phyloP scores from a whole-genome alignment of 768 basidiomycete genomes.

The Auriscalpium vulgare region DNA sequence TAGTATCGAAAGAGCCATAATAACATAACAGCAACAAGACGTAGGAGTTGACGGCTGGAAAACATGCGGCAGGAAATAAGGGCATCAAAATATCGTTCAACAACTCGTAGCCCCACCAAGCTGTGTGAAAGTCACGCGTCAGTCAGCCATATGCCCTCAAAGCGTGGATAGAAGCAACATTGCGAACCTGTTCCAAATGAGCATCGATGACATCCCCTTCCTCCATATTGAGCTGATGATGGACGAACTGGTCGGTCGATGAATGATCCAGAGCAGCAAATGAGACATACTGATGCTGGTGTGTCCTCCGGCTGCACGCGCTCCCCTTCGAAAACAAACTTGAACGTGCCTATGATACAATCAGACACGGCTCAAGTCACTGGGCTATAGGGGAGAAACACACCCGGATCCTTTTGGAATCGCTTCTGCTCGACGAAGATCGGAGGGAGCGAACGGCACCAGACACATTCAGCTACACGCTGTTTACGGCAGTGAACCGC shows the following conservation, averaged over 20 bases:
- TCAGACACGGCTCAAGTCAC: background rate
- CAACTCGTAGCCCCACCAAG: too few relatives aligned
- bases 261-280: background rate
- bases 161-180: too few relatives aligned
- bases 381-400: background rate
- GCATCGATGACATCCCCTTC: slow-evolving; percentile 14
- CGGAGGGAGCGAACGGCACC: background rate
- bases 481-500: background rate
- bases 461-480: too few relatives aligned
- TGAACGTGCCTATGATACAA: slow-evolving; percentile 5
- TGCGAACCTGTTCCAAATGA: slow-evolving; percentile 10
- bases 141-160: too few relatives aligned
- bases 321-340: slow-evolving; percentile 13
- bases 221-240: slow-evolving; percentile 10
- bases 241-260: background rate
- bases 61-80: too few relatives aligned
- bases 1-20: too few relatives aligned
- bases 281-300: slow-evolving; percentile 4
- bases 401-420: slow-evolving; percentile 13
- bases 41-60: too few relatives aligned
- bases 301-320: slow-evolving; percentile 9
- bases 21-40: too few relatives aligned
- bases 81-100: too few relatives aligned
- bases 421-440: slow-evolving; percentile 1
- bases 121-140: too few relatives aligned